Evolutionary conservation across 371 early-diverging fungal genomes (phyloP).

Genomic region (Apophysomyces ossiformis): DNA sequence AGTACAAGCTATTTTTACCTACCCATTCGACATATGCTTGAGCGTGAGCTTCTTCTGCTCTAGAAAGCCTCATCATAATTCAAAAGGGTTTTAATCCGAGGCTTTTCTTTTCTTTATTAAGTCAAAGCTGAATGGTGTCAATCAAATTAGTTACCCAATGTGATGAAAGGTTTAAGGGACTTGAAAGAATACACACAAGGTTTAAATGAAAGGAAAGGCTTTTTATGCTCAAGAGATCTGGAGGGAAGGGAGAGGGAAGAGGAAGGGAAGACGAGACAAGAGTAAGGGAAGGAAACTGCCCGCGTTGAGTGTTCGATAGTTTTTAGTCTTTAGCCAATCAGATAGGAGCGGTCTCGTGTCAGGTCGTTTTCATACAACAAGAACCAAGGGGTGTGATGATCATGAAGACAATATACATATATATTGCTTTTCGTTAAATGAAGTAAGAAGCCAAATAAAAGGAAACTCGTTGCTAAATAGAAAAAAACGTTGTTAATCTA

Average conservation of each 20-base stretch:
- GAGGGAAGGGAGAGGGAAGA: slow-evolving; percentile 2
- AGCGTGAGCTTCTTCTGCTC: slow-evolving; percentile 31
- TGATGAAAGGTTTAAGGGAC: background rate
- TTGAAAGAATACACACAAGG: background rate
- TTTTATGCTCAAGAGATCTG: background rate
- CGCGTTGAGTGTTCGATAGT: background rate
- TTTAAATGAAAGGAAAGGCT: slow-evolving; percentile 4
- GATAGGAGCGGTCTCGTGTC: slow-evolving; percentile 1
- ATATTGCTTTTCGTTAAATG: too few species aligned
- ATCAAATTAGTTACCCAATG: background rate
- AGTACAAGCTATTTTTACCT: slow-evolving; percentile 8
- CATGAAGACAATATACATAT: background rate
- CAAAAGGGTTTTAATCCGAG: slow-evolving; percentile 5
- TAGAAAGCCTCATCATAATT: slow-evolving; percentile 28
- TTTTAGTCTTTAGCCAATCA: background rate
- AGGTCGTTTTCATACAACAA: background rate
- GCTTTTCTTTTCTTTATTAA: slow-evolving; percentile 12
- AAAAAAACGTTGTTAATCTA: background rate
- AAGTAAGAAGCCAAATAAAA: too few species aligned
- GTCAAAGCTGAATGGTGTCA: slow-evolving; percentile 7
- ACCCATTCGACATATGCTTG: slow-evolving; percentile 50
- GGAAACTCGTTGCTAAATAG: too few species aligned
- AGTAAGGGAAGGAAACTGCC: slow-evolving; percentile 10
- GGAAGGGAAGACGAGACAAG: slow-evolving; percentile 12
- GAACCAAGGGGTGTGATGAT: slow-evolving; percentile 3